Base-by-base conservation (phyloP, 345 rosid species). In the Linum tenue region DNA sequence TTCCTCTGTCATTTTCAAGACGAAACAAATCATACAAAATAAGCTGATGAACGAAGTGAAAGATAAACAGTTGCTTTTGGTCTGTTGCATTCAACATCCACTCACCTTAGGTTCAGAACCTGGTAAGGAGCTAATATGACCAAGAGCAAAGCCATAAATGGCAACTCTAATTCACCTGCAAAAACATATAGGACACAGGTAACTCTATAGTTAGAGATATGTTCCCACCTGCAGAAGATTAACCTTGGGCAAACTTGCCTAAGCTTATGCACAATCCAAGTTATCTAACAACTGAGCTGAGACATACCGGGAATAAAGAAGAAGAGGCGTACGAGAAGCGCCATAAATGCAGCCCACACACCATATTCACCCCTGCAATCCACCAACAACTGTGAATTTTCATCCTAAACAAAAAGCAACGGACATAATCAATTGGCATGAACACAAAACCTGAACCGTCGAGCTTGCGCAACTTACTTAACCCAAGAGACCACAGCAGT, bases 81-180 rank as follows among this genome's bases (percentile, higher is more conserved):
- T 56, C 38, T 43, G 64, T 40, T 5, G 17, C 53, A 48, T 48
- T 9, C 12, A 48, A 48, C 53, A 48, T 64, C 64, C 41, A 60
- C 79, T 70, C 72, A 86, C 98, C 96, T 88, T 64, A 84, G 62
- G 42, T 42, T 72, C 78, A 84, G 73, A 66, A 81, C 89, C 77
- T 88, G 88, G 68, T 70, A 2, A 55, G 97, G 98, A 56, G 95
- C 79, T 69, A 86, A 83, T 56, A 88, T 82, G 68, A 83, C 84
- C 79, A 88, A 69, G 67, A 92, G 85, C 38, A 90, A 62, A 41
- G 94, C 85, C 66, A 84, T 64, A 53, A 88, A 83, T 15, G 96
- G 97, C 81, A 92, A 75, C 75, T 92, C 98, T 56, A 90, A 92
- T 79, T 92, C 95, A 71, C 92, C 96, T 90, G 78, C 14, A 39